A percentile compares a stretch with the other conserved stretches of the same genome.
Conservation (phyloP, 345 rosid species). For the Acer saccharum region DNA sequence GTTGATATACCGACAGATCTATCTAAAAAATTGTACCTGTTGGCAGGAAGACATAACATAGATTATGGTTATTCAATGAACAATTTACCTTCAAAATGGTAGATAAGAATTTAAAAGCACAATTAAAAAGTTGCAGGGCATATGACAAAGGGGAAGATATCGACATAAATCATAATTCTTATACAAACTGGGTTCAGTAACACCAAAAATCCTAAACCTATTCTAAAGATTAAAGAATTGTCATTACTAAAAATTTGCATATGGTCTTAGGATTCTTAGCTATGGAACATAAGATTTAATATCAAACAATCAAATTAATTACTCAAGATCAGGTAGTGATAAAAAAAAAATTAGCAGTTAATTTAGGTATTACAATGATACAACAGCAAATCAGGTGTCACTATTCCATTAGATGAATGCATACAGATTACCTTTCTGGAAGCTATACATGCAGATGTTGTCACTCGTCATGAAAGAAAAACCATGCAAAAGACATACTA, state of each 20-base stretch:
- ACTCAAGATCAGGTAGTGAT: background rate
- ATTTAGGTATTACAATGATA: background rate
- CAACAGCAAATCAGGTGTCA: background rate
- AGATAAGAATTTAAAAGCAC: background rate
- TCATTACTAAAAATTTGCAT: background rate
- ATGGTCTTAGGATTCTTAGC: background rate
- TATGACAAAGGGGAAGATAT: background rate
- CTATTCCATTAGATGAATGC: no score
- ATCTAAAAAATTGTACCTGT: conserved; percentile 89
- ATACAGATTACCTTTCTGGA: no score
- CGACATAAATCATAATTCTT: conserved; percentile 10
- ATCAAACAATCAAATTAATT: conserved; percentile 1
- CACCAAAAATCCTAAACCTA: background rate
- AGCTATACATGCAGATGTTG: no score
- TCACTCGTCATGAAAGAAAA: no score
- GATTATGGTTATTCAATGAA: background rate
- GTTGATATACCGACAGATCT: conserved; percentile 86
- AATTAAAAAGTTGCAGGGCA: background rate
- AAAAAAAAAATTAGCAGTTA: background rate
- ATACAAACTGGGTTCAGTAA: background rate
- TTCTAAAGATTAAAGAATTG: background rate
- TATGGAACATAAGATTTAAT: background rate
- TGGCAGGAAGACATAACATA: conserved; percentile 12
- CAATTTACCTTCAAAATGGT: background rate
- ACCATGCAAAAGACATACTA: no score